phyloP scores from a whole-genome alignment of 192 early-diverging fungal genomes.

The Linnemannia elongata region DNA sequence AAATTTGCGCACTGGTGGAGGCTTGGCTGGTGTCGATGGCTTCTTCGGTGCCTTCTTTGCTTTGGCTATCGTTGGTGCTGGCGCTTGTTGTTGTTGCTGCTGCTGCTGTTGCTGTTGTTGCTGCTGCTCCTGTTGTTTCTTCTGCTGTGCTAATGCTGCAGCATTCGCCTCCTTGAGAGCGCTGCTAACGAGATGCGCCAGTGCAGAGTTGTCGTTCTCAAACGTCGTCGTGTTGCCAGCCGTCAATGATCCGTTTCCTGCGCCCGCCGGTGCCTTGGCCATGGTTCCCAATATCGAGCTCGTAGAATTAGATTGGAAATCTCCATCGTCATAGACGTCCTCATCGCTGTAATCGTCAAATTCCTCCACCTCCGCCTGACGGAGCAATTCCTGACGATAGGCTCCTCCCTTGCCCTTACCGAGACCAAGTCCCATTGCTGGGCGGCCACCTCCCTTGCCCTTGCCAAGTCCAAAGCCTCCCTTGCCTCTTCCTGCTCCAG shows the following conservation, averaged over 20 bases:
- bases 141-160: background rate
- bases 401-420: constrained; percentile 55
- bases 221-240: constrained; percentile 16
- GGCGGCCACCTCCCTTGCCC: constrained; percentile 42
- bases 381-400: constrained; percentile 48
- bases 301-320: constrained; percentile 3
- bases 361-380: constrained; percentile 45
- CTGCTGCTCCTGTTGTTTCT: background rate
- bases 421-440: constrained; percentile 38
- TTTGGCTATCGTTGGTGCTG: constrained; percentile 16
- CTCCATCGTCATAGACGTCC: constrained; percentile 28
- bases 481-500: constrained; percentile 36
- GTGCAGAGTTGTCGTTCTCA: constrained; percentile 34
- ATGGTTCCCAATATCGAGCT: background rate
- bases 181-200: constrained; percentile 39
- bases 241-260: constrained; percentile 11
- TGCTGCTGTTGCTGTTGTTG: constrained; percentile 10
- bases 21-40: constrained; percentile 32
- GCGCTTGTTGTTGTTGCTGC: constrained; percentile 25
- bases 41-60: constrained; percentile 50
- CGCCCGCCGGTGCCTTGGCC: background rate
- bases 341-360: constrained; percentile 51
- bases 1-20: constrained; percentile 49
- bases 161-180: constrained; percentile 31
- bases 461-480: constrained; percentile 45